Conservation (phyloP, 495 filamentous ascomycete species). For the Penicillium ochrochloron region DNA sequence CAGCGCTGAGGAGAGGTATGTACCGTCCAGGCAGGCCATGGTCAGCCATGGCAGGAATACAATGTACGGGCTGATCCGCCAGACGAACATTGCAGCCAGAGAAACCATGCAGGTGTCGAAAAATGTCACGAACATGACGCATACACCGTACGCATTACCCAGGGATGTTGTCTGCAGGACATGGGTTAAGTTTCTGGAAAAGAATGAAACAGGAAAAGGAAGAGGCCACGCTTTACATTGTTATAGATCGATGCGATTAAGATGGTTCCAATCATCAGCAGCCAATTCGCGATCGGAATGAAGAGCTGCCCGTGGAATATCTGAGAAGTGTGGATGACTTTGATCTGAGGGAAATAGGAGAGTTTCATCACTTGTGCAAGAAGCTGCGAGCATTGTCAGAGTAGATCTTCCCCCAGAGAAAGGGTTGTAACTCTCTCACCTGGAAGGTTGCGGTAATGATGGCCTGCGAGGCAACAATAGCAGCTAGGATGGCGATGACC, state of each 20-base stretch:
- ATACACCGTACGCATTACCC: conserved; percentile 62
- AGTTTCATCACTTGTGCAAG: conserved; percentile 74
- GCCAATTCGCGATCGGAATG: conserved; percentile 72
- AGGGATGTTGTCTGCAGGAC: conserved; percentile 46
- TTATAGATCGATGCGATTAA: conserved; percentile 73
- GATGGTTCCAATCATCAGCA: conserved; percentile 76
- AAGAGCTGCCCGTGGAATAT: conserved; percentile 73
- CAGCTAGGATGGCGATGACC: conserved; percentile 68
- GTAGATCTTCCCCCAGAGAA: background rate
- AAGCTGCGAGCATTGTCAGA: conserved; percentile 46
- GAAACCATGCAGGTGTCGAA: conserved; percentile 74
- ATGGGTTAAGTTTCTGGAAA: conserved; percentile 7
- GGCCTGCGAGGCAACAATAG: conserved; percentile 76
- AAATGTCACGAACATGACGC: conserved; percentile 76
- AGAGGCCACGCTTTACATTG: conserved; percentile 48
- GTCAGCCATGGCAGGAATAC: conserved; percentile 65
- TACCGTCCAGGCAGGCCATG: conserved; percentile 64
- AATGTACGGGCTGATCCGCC: conserved; percentile 60
- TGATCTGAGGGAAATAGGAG: conserved; percentile 76
- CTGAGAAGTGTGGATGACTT: conserved; percentile 66
- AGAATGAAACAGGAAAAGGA: background rate
- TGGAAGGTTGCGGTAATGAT: conserved; percentile 76
- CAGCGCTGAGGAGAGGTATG: conserved; percentile 68
- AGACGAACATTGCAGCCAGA: conserved; percentile 69
- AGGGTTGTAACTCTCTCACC: conserved; percentile 21